Evolutionary conservation across 805 yeast species (phyloP), one percentile per base, ranked within the genome.

Genomic region (Wickerhamiella parazyma): DNA sequence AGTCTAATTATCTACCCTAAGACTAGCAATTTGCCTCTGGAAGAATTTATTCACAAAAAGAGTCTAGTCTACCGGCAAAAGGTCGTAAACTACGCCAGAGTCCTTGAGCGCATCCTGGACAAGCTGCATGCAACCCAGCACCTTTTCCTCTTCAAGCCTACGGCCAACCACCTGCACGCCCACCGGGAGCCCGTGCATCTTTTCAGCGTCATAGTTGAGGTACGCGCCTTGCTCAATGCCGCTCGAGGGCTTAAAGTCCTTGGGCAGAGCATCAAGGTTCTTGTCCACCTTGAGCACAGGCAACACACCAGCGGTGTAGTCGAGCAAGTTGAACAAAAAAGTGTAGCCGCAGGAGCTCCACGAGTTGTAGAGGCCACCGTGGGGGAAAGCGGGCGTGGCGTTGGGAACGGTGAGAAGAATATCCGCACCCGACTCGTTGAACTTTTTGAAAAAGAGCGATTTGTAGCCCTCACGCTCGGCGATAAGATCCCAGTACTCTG

Each of bases 161-260:
- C 67, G 66, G n/a, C 80, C 75, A 3, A 78, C 73, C 24, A 80
- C 61, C 57, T 79, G 85, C n/a, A 80, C 60, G 16, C 76, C 73
- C 11, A 75, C 76, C 0, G 84, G 78, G 44, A 77, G 73, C 4
- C 77, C 79, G 49, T 73, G 67, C 56, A 69, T 64, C 48, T 69
- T 69, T 41, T 61, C 68, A 1, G 78, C 70, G 49, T 73, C 68
- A 58, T 73, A 76, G 40, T 66, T 55, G 24, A 61, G 57, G 50
- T 66, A 67, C 31, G 71, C 67, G 18, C 60, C 65, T 36, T 58
- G 51, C 41, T 76, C 81, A 3, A 65, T 54, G 1, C 63, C 65
- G 52, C 65, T 69, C 37, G 48, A 45, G 28, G 55, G 46, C 24
- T 52, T 47, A 50, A 62, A 62, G 28, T 41, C 54, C 9, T 43